Evolutionary conservation across 257 asterid genomes (phyloP), one percentile per base, ranked within the genome.

Genomic region (Salvia hispanica): DNA sequence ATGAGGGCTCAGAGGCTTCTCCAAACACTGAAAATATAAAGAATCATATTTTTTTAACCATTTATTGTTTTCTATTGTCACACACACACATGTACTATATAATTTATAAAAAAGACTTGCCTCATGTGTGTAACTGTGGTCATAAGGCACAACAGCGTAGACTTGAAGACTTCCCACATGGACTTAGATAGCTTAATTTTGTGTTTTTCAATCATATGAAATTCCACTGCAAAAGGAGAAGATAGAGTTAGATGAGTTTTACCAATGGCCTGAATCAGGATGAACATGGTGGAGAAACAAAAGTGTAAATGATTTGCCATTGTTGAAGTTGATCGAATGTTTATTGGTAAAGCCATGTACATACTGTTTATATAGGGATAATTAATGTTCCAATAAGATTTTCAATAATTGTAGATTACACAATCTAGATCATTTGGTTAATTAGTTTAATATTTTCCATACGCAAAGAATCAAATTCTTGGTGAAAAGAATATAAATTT

Each of bases 1-100:
- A 28, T 77, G 95, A 25, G 97, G 74, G 6, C 31, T 57, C 0
- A 39, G 62, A 1, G 95, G 96, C 44, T 46, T 69, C 18, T 51
- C 62, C 77, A 90, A 71, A 70, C 95, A 90, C 87, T 90, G 66
- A 8, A 34, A 37, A 54, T 39, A 39, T 5, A 39, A 0, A 39
- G 31, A 25, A 25, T 25, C 31, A 25, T 25, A 25, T 25, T 25
- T 25, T 25, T 25, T 25, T 25, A 25, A 21, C 25, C 25, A 21
- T 21, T 21, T 21, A 21, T 21, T 21, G 25, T 21, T 21, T 21
- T 21, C 25, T 21, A 21, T 21, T 0, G 0, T 2, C 31, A 25
- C 31, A 25, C 31, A 25, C 31, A 25, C 31, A 25, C 31, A 25
- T 2, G 31, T 25, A n/a, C n/a, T n/a, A n/a, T n/a, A 25, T 25